Evolutionary conservation across 345 rosid genomes (phyloP).

Genomic region (Turritis glabra): DNA sequence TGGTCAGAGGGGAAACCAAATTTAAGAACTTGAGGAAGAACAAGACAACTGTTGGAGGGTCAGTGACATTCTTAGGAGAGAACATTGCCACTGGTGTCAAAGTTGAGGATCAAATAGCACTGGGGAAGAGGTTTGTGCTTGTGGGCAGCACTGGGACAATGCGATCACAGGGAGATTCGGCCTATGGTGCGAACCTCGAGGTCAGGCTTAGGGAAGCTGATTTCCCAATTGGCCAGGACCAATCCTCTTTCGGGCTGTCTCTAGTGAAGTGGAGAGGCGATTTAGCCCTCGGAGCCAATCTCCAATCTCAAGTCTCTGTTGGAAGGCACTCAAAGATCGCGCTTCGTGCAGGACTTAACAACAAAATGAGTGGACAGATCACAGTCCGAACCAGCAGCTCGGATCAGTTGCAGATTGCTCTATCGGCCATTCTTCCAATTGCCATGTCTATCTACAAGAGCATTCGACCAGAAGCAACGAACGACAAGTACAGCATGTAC

Average conservation of each 20-base stretch:
- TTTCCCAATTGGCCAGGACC: conserved; percentile 92
- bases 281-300: conserved; percentile 85
- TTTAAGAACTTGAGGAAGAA: conserved; percentile 72
- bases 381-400: conserved; percentile 81
- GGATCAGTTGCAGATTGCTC: conserved; percentile 93
- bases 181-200: conserved; percentile 91
- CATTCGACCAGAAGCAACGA: conserved; percentile 57
- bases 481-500: conserved; percentile 68
- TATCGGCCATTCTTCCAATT: conserved; percentile 69
- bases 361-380: conserved; percentile 88
- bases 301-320: conserved; percentile 81
- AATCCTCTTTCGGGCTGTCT: conserved; percentile 77
- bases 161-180: conserved; percentile 76
- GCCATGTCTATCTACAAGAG: conserved; percentile 67
- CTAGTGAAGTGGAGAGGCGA: conserved; percentile 94
- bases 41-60: conserved; percentile 71
- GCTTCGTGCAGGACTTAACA: conserved; percentile 91
- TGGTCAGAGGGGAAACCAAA: conserved; percentile 82
- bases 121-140: conserved; percentile 73
- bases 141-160: conserved; percentile 88
- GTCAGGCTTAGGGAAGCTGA: conserved; percentile 78
- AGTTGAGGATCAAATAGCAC: conserved; percentile 78
- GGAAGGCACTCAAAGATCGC: conserved; percentile 78
- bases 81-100: conserved; percentile 83
- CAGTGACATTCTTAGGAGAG: conserved; percentile 84